Base-by-base conservation (phyloP, 257 asterid genomes). In the Craterostigma plantagineum region DNA sequence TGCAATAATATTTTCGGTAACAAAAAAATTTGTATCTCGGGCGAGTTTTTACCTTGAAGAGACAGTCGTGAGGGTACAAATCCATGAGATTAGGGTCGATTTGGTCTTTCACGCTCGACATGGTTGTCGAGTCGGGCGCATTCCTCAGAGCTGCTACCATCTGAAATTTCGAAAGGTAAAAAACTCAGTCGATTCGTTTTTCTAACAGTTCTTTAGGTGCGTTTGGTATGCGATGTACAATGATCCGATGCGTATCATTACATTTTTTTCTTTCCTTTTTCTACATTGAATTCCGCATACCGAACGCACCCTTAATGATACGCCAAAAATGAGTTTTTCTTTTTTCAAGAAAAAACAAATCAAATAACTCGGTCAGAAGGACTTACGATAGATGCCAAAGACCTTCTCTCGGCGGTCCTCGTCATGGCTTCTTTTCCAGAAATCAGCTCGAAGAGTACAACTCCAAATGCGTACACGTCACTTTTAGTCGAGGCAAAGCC, bases 381-480 rank as follows among this genome's bases (percentile, higher is more conserved):
- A 14, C 16, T 78, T 66, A 87, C 98, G 43, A 87, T 68, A 11
- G 98, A 87, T 43, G 65, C 98, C 58, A 87, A 61, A 1, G 98
- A 79, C 16, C 95, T 77, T 30, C 95, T 67, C 57, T 79, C 98
- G 44, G 86, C 65, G 52, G 63, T 82, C 70, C 68, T 76, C 9
- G 71, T 79, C 67, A 83, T 64, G 49, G 98, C 94, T 63, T 79
- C 94, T 60, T 83, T 83, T 30, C 95, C 98, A 0, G 98, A 76
- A 34, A 83, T 65, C 61, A 90, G 46, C 76, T 82, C 98, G 6
- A 79, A 79, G 57, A 90, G 84, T 37, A 83, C 91, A 48, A 87
- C 86, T 4, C 92, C 95, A 57, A 79, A 87, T 60, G 98, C 98
- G 64, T 71, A 87, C n/a, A 90, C 81, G 46, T 90, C 98, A 11